A percentile compares a stretch with the other conserved stretches of the same genome.
phyloP scores from a whole-genome alignment of 2,329 filamentous ascomycete species.

The Onygenales sp. region DNA sequence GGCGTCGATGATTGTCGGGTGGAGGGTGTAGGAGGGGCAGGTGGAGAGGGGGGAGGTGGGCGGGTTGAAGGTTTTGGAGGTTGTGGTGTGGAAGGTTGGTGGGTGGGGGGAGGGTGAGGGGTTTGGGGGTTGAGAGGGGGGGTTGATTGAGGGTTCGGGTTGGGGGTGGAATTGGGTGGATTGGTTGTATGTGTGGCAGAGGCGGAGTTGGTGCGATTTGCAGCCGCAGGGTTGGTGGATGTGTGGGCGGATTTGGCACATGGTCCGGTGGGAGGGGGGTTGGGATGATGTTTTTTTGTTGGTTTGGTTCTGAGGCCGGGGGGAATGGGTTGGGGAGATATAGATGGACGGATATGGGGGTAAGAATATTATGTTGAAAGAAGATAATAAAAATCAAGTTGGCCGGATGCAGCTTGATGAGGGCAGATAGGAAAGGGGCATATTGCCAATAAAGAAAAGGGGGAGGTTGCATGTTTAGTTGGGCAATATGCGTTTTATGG shows the following conservation, averaged over 20 bases:
- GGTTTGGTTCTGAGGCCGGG: background rate
- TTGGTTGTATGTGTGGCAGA: constrained; percentile 6
- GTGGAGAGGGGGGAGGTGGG: background rate
- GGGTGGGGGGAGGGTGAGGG: background rate
- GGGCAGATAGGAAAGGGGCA: too few relatives aligned
- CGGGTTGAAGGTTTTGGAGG: constrained; percentile 4
- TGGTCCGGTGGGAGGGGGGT: background rate
- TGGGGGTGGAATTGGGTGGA: background rate
- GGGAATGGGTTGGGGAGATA: background rate
- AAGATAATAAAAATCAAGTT: background rate
- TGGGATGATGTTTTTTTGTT: background rate
- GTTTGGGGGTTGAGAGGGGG: background rate
- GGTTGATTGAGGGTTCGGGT: too few relatives aligned
- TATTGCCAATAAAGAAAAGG: too few relatives aligned
- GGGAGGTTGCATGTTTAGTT: too few relatives aligned
- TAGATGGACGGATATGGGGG: background rate
- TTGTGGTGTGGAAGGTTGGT: constrained; percentile 3
- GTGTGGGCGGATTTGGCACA: constrained; percentile 12
- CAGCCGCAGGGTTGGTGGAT: constrained; percentile 11
- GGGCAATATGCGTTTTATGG: too few relatives aligned
- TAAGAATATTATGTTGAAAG: background rate
- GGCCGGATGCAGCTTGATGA: too few relatives aligned
- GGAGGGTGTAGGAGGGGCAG: constrained; percentile 6
- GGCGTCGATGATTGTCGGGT: constrained; percentile 5
- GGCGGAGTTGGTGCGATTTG: constrained; percentile 8